Base-by-base conservation (phyloP, 2,329 filamentous ascomycete species). In the Xylaria sp. region DNA sequence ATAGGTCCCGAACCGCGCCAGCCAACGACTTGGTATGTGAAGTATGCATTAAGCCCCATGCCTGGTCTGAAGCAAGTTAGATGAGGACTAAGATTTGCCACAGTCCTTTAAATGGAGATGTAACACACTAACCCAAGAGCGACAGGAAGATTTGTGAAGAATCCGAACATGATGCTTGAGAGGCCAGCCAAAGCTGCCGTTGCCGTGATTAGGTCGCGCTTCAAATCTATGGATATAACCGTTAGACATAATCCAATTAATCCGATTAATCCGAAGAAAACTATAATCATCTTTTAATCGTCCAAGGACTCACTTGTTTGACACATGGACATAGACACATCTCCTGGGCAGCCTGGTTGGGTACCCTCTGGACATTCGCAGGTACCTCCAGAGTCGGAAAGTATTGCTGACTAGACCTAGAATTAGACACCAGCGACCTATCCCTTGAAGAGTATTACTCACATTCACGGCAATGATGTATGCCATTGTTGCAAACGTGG, bases 401-500 rank as follows among this genome's bases (percentile, higher is more conserved):
- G 84, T 50, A 96, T 89, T 19, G 86, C 86, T 11, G 88, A 83
- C 85, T 95, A 40, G 67, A 57, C 50, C 38, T 14, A 8, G 4
- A 37, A 63, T 50, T 55, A 67, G 31, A 51, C 23, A 42, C 11
- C 9, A 2, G n/a, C 43, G 47, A 17, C 15, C 5, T 15, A 31
- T 28, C 2, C 40, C 25, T 37, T 15, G 25, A 17, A n/a, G 15
- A 11, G 19, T 15, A 7, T 40, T 38, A 14, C 81, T 70, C 67
- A 86, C 86, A 70, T 89, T 89, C 66, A 89, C 88, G 8, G 89
- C 89, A 72, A 95, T 93, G 70, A 95, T 94, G 77, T 94, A 94
- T 14, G 91, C 89, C 91, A 93, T 92, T 2, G 89, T 90, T 57
- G 89, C 88, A 73, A 91, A 91, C 2, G 92, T 95, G 1, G 92